Base-by-base conservation (phyloP, 805 yeast genomes). In the Kodamaea hsintzibuensis region DNA sequence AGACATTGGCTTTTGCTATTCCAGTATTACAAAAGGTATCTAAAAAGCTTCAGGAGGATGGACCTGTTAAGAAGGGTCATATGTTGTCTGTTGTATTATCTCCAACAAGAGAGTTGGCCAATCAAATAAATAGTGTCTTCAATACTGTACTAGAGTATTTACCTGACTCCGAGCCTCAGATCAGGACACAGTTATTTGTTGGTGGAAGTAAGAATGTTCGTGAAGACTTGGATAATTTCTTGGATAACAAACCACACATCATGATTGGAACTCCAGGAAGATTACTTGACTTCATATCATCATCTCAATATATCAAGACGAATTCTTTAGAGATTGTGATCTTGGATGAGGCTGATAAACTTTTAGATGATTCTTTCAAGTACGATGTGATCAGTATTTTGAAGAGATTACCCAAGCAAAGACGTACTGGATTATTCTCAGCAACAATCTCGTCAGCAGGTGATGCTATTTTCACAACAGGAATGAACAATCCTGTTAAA, bases 201-300 rank as follows among this genome's bases (percentile, higher is more conserved):
- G 91, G 91, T 1, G 84, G 89, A 17, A 64, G 83, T 17, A 79
- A 79, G 3, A 70, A 83, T 2, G 82, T 87, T 0, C 77, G 91
- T 57, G 91, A 88, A 54, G 98, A 95, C 68, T 61, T 89, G 30
- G 83, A 84, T 47, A 59, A 61, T 1, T 91, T 86, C 63, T 60
- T 80, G 16, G 72, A 73, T 7, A 62, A 70, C 0, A 76, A 73
- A 55, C 93, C 97, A 0, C 92, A 89, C 42, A 83, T 95, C 25
- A 59, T 95, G 14, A 82, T 95, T 9, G 97, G 96, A 0, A 95
- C 98, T 0, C 98, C 98, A 0, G 99, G 99, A 4, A 80, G 98
- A 61, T 65, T 89, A 19, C 68, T 85, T 13, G 98, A 95, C 56
- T 85, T 95, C 62, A 65, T 92, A 17, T 72, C 81, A 9, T 51